Percentiles rank a stretch among this genome's conserved stretches.
phyloP scores from a whole-genome alignment of 1,284 basidiomycete species.

The Lignosus rhinocerotis region DNA sequence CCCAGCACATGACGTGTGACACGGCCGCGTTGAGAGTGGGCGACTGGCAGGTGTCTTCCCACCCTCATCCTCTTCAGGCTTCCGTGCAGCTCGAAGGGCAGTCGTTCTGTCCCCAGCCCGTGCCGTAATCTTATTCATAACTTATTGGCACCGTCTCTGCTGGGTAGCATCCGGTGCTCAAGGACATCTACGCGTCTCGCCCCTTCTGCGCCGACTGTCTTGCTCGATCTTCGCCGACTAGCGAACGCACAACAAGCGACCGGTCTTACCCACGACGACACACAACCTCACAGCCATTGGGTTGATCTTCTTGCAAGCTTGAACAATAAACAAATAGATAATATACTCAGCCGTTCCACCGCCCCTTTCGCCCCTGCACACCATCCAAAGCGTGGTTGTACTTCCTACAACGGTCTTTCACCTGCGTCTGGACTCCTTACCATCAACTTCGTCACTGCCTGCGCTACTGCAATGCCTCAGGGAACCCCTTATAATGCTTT shows the following conservation, averaged over 20 bases:
- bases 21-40: neutral
- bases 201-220: neutral
- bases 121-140: neutral
- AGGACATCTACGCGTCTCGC: neutral
- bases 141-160: neutral
- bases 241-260: neutral
- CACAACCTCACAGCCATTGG: no score
- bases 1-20: neutral
- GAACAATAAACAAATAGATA: no score
- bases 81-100: neutral
- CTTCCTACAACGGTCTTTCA: neutral
- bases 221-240: neutral
- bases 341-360: neutral
- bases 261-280: no score
- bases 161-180: neutral
- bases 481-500: conserved; percentile 72
- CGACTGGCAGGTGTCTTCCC: neutral
- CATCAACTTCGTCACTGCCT: neutral
- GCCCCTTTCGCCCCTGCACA: neutral
- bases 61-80: neutral
- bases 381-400: neutral
- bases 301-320: no score
- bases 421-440: neutral
- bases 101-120: neutral
- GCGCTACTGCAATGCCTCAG: conserved; percentile 52